Base-by-base conservation (phyloP, 2,329 filamentous ascomycete genomes). In the Dactylella cylindrospora region DNA sequence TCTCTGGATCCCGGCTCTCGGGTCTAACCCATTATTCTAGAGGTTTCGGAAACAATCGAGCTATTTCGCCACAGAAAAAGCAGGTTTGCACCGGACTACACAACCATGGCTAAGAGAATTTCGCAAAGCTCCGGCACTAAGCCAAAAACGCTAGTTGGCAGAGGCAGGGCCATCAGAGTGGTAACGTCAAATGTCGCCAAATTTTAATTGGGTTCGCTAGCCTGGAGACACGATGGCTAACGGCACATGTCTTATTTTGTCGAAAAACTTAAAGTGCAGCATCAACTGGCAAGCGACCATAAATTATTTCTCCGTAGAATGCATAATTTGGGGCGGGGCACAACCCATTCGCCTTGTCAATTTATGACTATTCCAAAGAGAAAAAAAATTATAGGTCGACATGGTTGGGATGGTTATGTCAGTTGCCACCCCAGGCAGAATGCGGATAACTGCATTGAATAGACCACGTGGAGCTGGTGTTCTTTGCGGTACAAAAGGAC, bases 21-120 rank as follows among this genome's bases (percentile, higher is more conserved):
- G n/a, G n/a, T n/a, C n/a, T n/a, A n/a, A n/a, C n/a, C n/a, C n/a
- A n/a, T n/a, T n/a, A n/a, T n/a, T n/a, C n/a, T n/a, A n/a, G n/a
- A n/a, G n/a, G n/a, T 61, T 61, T 61, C 55, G 55, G 55, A 61
- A 61, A 61, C 55, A 31, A 61, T 61, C 47, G 54, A 61, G 32
- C 20, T 28, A n/a, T 29, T 46, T 61, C 35, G 55, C 55, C 55
- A 61, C 55, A 25, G 6, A 31, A 29, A 10, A 13, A 23, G 32
- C 54, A 60, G 23, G 44, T 55, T 47, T 47, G 41, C 40, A 17
- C 19, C 7, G 15, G 8, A 17, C 20, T 17, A 15, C n/a, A 13
- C n/a, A 33, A 7, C 12, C 5, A 12, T 19, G 20, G 35, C 23
- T 38, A 36, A 35, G 20, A 36, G 52, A 15, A 29, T 39, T 39